Base-by-base conservation (phyloP, 371 early-diverging fungal genomes). In the Mortierella sp. region DNA sequence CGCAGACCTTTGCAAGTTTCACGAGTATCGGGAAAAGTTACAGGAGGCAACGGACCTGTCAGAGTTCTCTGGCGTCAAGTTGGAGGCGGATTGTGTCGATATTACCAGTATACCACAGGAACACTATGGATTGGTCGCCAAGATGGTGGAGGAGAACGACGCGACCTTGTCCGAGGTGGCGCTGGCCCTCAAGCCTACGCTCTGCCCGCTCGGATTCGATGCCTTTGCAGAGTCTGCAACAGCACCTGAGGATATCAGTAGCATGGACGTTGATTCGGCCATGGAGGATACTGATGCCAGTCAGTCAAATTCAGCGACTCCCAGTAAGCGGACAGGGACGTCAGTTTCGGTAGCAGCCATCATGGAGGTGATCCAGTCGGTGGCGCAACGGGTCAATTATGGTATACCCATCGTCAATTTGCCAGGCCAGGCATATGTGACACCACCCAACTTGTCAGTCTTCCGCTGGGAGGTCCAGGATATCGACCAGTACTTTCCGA, bases 391-490 rank as follows among this genome's bases (percentile, higher is more conserved):
- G 8, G 80, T 86, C 87, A 86, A 86, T 49, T 86, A 86, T 75
- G 87, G 87, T 21, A 29, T 86, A 4, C 78, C 87, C 1, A 71
- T 80, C 43, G 79, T 80, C 7, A 82, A 71, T 48, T 74, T 86
- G 5, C 87, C 87, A 2, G 56, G 46, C 24, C 35, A 71, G 10
- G 71, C 72, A 16, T 32, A 55, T 4, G 71, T 63, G 41, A 82
- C 87, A 1, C 87, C 87, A 41, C 58, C 87, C n/a, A 82, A 86
- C 54, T 71, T 93, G 8, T 78, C 88, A 24, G 80, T 93, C 24
- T 87, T 75, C 70, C 88, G 94, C 24, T 93, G 94, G 94, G 93
- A 94, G 80, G 91, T 90, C 6, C 79, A 89, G 60, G 88, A 91
- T 82, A 78, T 90, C 4, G 71, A 88, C 18, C 75, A 70, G 2